These are phyloP conservation scores for Epichloe baconii DNA, from an alignment of 2,329 filamentous ascomycete species.

Conservation along the genomic window DNA sequence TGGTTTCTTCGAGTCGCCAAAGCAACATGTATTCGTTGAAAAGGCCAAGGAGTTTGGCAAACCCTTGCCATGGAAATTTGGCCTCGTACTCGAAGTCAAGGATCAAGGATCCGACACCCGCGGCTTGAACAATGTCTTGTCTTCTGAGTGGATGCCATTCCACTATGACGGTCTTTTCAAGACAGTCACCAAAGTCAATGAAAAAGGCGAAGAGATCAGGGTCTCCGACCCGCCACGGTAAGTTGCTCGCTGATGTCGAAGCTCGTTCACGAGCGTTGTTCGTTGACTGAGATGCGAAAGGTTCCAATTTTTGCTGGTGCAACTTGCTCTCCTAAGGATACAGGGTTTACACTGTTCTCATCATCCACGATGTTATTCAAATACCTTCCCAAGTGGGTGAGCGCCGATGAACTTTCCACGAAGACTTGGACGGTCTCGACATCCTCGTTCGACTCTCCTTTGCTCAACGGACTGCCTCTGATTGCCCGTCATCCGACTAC, in stretches of 20 bases:
- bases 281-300: constrained; percentile 11
- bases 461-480: constrained; percentile 30
- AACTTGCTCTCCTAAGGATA: constrained; percentile 32
- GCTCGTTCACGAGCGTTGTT: background rate
- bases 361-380: constrained; percentile 19
- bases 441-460: constrained; percentile 30
- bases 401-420: constrained; percentile 21
- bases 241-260: constrained; percentile 5
- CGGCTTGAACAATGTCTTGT: constrained; percentile 37
- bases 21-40: constrained; percentile 30
- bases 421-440: constrained; percentile 38
- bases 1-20: constrained; percentile 33
- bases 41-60: constrained; percentile 34
- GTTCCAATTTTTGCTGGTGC: constrained; percentile 41
- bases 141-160: constrained; percentile 42
- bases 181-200: constrained; percentile 26
- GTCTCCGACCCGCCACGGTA: constrained; percentile 31
- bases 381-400: constrained; percentile 26
- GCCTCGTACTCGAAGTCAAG: constrained; percentile 36
- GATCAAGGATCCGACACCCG: constrained; percentile 30
- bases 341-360: constrained; percentile 33
- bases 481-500: constrained; percentile 32
- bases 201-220: constrained; percentile 25
- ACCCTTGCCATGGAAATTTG: constrained; percentile 40
- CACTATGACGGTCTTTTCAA: constrained; percentile 47